Base-by-base conservation (phyloP, 2,329 filamentous ascomycete species). In the Fusarium succisae region DNA sequence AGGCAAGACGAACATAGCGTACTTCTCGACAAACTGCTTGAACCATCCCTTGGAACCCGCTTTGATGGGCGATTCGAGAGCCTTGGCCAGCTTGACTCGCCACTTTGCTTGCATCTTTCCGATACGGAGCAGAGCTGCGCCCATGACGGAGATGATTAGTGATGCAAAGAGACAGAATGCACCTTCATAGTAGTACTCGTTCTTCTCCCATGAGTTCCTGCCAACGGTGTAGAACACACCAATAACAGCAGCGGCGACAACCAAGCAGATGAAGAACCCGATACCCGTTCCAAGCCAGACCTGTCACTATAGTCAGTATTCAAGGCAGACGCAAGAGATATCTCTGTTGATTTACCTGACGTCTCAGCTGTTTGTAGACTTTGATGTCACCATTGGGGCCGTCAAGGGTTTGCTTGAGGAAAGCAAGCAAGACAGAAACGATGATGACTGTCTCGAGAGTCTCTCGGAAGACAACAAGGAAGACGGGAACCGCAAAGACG, bases 381-480 rank as follows among this genome's bases (percentile, higher is more conserved):
- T 77, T 79, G 10, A 83, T 83, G 84, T 95, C 91, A 67, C 87
- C 83, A 63, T 91, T 86, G 15, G 91, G 89, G 2, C 90, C 90
- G 68, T 86, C 86, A 43, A 97, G 88, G 7, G 92, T 93, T 81
- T 96, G 93, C 82, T 96, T 96, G 66, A 97, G 85, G 81, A 96
- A 97, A 28, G 94, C 91, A 45, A 97, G 88, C 39, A 97, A 86
- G n/a, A 97, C 92, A 1, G 94, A 96, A 72, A 97, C 91, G 77
- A 97, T 93, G 79, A 97, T 94, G 78, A 89, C 91, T 2, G 92
- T 93, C 85, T 97, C 94, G 54, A 97, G 86, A 47, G 91, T 91
- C 84, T 97, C 95, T 79, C 95, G 91, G 81, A 97, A 96, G 83
- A 94, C 91, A 81, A 98, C 93, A 85, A 98, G 95, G 85, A 97